Percentiles rank a stretch among this genome's conserved stretches.
Conservation (phyloP, 2,329 filamentous ascomycete genomes). For the Dactylellina drechsleri region DNA sequence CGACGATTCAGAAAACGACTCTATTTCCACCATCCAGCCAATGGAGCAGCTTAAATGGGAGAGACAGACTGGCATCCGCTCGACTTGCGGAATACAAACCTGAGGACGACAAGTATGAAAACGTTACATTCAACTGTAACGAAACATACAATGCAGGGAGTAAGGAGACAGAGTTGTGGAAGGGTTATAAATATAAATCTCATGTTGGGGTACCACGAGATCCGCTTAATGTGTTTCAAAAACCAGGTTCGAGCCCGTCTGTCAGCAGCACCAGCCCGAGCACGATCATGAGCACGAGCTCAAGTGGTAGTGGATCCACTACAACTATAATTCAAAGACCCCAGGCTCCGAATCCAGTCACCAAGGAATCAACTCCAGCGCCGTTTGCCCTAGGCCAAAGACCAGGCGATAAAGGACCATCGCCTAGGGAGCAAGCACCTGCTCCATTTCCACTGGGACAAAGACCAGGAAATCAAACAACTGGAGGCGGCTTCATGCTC, state of each 20-base stretch:
- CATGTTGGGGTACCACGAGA: background rate
- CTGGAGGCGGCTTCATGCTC: no score
- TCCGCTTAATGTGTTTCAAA: no score
- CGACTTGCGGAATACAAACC: constrained; percentile 34
- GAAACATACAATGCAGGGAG: constrained; percentile 36
- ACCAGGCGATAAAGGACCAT: background rate
- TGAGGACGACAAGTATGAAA: constrained; percentile 32
- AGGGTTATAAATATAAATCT: constrained; percentile 22
- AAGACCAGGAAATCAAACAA: background rate
- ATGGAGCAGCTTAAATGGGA: constrained; percentile 34
- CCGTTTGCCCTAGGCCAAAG: background rate
- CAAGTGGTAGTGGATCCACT: background rate
- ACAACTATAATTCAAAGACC: background rate
- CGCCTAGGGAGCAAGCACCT: background rate
- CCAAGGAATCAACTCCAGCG: background rate
- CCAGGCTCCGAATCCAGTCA: background rate
- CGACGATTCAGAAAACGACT: constrained; percentile 40
- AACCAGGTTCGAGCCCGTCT: background rate
- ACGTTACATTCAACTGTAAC: constrained; percentile 32
- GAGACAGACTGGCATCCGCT: constrained; percentile 42
- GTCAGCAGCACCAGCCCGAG: background rate
- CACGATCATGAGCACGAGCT: background rate
- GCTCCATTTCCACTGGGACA: background rate
- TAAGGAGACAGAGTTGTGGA: constrained; percentile 37
- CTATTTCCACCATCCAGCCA: constrained; percentile 41